phyloP scores from a whole-genome alignment of 1,284 basidiomycete species.

The Sanghuangporus baumii region DNA sequence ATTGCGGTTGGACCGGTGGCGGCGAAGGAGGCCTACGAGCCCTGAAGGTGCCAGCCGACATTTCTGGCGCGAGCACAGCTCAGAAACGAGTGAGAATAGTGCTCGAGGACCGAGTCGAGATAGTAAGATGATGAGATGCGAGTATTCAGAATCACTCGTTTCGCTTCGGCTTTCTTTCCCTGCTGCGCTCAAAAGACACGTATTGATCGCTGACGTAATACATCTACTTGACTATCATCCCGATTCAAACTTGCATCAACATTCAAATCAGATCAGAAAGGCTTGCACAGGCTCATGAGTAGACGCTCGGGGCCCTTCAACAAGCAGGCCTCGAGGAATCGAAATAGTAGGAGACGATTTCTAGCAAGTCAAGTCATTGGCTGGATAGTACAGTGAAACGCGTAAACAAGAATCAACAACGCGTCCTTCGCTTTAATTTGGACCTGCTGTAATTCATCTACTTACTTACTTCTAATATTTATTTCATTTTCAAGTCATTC shows the following conservation, averaged over 20 bases:
- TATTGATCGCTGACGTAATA: not conserved
- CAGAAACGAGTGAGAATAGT: not conserved
- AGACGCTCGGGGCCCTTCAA: not conserved
- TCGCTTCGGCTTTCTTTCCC: too few species aligned
- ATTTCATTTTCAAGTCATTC: too few species aligned
- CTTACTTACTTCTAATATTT: not conserved
- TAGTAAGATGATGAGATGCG: not conserved
- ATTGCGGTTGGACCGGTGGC: slow-evolving; percentile 39
- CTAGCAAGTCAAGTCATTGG: too few species aligned
- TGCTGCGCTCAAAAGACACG: not conserved
- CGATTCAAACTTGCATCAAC: not conserved
- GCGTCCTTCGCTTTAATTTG: not conserved
- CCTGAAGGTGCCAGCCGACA: slow-evolving; percentile 29
- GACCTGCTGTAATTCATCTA: not conserved
- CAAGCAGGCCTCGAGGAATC: too few species aligned
- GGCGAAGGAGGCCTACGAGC: slow-evolving; percentile 63
- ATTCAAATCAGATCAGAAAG: not conserved
- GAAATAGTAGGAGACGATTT: too few species aligned
- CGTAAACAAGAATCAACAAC: not conserved
- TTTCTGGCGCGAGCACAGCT: not conserved
- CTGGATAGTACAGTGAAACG: not conserved
- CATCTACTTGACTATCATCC: not conserved
- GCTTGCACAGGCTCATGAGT: not conserved
- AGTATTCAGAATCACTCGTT: too few species aligned
- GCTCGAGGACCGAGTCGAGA: not conserved